Evolutionary conservation across 345 rosid genomes (phyloP), one percentile per base, ranked within the genome.

Genomic region (Citrus unshiu): DNA sequence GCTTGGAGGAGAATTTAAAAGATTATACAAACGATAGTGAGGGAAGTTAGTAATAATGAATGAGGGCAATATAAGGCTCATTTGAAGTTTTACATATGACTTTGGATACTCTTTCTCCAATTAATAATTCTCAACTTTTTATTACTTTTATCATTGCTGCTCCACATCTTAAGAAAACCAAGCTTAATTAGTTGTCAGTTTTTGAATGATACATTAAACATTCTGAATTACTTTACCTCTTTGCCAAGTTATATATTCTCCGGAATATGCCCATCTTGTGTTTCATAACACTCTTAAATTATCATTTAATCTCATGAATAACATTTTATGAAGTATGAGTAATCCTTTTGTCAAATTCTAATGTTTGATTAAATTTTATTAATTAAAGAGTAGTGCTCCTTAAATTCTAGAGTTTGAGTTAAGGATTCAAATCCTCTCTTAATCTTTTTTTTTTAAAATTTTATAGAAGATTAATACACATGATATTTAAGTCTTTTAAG

Each of bases 101-200:
- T 67, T 82, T 66, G 86, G 80, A 79, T 87, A 46, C 84, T 81
- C 75, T n/a, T 60, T 24, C 66, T n/a, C 14, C 37, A 64, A 68
- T 75, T 43, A 59, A 32, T 77, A 68, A 54, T 65, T 25, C 59
- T 72, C 40, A 37, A 70, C 69, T 66, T 74, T 70, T 46, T 24
- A 18, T 43, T 63, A 40, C 57, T 74, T 74, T 60, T 46, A 13
- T 46, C 51, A 46, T 46, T 46, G 51, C 51, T 46, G 51, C 51
- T 46, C 51, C 18, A 46, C 51, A 30, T 57, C 63, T 60, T n/a
- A 34, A 57, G 30, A 24, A 35, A 34, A 24, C 6, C 66, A 72
- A 57, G 39, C 39, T 21, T 32, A 64, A 22, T 51, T 32, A 29
- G 40, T 27, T 3, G 14, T 61, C 59, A 30, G 8, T 16, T 62